Percentiles rank a stretch among this genome's conserved stretches.
Conservation (phyloP, 805 yeast species). For the Isabelozyma rhagii region DNA sequence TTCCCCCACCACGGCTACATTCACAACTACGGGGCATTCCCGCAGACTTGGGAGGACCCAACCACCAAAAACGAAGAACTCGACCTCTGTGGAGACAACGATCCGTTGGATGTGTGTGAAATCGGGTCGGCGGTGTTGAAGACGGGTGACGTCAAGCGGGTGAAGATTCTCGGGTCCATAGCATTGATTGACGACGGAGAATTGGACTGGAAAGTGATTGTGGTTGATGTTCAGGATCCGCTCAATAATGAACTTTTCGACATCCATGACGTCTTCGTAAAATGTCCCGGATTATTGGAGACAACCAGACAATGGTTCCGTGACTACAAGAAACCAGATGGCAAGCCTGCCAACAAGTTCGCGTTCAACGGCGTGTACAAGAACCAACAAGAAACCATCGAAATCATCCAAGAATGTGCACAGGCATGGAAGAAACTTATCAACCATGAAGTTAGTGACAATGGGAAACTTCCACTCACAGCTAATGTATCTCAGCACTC, state of each 20-base stretch:
- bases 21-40: slow-evolving; percentile 84
- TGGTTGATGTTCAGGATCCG: slow-evolving; percentile 79
- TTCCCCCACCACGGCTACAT: slow-evolving; percentile 85
- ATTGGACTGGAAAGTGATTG: slow-evolving; percentile 90
- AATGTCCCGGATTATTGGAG: slow-evolving; percentile 89
- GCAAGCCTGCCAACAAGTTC: slow-evolving; percentile 93
- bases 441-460: slow-evolving; percentile 48
- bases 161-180: slow-evolving; percentile 89
- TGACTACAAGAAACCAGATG: slow-evolving; percentile 96
- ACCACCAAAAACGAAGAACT: slow-evolving; percentile 46
- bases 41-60: slow-evolving; percentile 99
- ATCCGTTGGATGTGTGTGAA: slow-evolving; percentile 70
- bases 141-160: slow-evolving; percentile 79
- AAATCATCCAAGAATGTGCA: slow-evolving; percentile 75
- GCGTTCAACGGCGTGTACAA: slow-evolving; percentile 96
- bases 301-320: slow-evolving; percentile 98
- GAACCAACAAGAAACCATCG: slow-evolving; percentile 81
- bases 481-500: slow-evolving; percentile 17
- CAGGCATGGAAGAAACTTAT: slow-evolving; percentile 82
- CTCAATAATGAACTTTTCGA: slow-evolving; percentile 83
- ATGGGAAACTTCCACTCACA: slow-evolving; percentile 6
- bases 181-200: slow-evolving; percentile 93
- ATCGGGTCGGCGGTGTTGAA: slow-evolving; percentile 68
- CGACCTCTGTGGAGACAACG: slow-evolving; percentile 41
- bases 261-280: slow-evolving; percentile 84